Percentiles rank a stretch among this genome's conserved stretches.
phyloP scores from a whole-genome alignment of 805 yeast genomes.

The Kodamaea laetipori region DNA sequence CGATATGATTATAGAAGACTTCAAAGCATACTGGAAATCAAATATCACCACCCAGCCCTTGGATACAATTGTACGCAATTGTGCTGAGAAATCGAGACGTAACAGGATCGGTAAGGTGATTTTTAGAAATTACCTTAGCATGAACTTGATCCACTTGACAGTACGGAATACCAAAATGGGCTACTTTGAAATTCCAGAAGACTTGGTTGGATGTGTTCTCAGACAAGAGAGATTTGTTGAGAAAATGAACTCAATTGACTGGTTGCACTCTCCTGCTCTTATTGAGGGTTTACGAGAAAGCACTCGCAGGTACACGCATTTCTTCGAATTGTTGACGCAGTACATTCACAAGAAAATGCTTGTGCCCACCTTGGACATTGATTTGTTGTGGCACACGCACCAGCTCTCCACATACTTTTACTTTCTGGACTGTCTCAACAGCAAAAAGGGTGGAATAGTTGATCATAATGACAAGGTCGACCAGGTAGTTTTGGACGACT shows the following conservation, averaged over 20 bases:
- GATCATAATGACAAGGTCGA: slow-evolving; percentile 15
- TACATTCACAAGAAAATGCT: slow-evolving; percentile 8
- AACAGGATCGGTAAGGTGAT: not conserved
- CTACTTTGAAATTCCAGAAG: slow-evolving; percentile 18
- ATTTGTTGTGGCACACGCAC: slow-evolving; percentile 33
- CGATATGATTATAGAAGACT: not conserved
- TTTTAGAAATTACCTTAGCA: slow-evolving; percentile 14
- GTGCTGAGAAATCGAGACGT: not conserved
- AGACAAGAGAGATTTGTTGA: slow-evolving; percentile 25
- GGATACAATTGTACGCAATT: not conserved
- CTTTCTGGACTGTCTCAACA: slow-evolving; percentile 18
- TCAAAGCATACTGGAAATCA: not conserved
- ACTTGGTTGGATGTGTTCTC: slow-evolving; percentile 27
- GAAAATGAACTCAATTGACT: slow-evolving; percentile 22
- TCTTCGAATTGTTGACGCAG: slow-evolving; percentile 12
- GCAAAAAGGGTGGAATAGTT: slow-evolving; percentile 15
- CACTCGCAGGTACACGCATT: slow-evolving; percentile 21
- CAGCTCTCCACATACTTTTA: slow-evolving; percentile 21
- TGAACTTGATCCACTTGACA: slow-evolving; percentile 18
- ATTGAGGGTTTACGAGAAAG: slow-evolving; percentile 18
- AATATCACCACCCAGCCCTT: not conserved
- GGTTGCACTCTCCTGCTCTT: slow-evolving; percentile 19
- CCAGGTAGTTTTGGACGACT: slow-evolving; percentile 2
- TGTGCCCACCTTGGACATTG: slow-evolving; percentile 32
- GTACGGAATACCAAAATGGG: not conserved